phyloP scores from a whole-genome alignment of 352 stramenopile genomes.

The Globisporangium viniferum region DNA sequence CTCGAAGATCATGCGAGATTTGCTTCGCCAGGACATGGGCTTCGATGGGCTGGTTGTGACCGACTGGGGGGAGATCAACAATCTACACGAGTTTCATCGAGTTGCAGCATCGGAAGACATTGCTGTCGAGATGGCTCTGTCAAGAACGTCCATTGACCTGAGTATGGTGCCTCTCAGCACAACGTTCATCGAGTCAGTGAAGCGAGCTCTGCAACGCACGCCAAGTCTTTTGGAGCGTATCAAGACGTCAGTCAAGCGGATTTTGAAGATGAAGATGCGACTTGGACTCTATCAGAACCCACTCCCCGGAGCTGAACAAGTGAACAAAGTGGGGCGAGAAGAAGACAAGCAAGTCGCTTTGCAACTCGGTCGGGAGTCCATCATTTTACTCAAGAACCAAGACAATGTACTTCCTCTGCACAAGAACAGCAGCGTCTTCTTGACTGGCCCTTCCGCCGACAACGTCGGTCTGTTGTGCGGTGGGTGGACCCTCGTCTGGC shows the following conservation, averaged over 20 bases:
- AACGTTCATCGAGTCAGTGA: conserved; percentile 50
- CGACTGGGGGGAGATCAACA: conserved; percentile 92
- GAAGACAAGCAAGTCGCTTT: conserved; percentile 57
- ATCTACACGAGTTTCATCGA: conserved; percentile 69
- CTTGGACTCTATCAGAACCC: conserved; percentile 70
- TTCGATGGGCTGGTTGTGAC: conserved; percentile 91
- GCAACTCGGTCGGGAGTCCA: conserved; percentile 70
- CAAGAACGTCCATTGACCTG: conserved; percentile 87
- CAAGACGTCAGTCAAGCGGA: conserved; percentile 48
- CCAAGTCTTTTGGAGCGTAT: conserved; percentile 42
- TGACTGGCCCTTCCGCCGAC: conserved; percentile 67
- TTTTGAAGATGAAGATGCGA: conserved; percentile 72
- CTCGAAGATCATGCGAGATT: conserved; percentile 64
- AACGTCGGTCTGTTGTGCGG: conserved; percentile 71
- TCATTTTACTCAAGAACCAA: conserved; percentile 86
- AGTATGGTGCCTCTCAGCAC: conserved; percentile 81
- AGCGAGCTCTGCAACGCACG: conserved; percentile 31
- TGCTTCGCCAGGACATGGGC: conserved; percentile 82
- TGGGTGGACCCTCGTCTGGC: conserved; percentile 87
- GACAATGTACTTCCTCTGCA: conserved; percentile 48
- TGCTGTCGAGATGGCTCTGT: conserved; percentile 65
- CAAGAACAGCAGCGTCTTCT: conserved; percentile 36
- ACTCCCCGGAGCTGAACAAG: conserved; percentile 42
- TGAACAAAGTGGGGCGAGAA: conserved; percentile 44
- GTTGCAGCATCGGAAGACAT: conserved; percentile 46